Evolutionary conservation across 2,329 filamentous ascomycete species (phyloP), one percentile per base, ranked within the genome.

Genomic region (Fusarium vanettenii): DNA sequence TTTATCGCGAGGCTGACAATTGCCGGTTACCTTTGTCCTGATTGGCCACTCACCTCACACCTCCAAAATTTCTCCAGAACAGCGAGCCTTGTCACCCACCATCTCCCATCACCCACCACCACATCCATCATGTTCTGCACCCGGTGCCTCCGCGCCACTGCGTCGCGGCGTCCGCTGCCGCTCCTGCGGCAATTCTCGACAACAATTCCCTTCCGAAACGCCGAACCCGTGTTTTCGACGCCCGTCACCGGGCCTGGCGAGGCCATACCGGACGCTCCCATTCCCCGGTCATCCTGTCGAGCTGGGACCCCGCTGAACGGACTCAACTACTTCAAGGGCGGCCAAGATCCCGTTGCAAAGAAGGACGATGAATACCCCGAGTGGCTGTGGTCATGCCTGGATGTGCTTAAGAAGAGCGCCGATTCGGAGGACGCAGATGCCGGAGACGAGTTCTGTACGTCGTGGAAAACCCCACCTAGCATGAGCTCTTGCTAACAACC

Each of bases 391-490:
- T 87, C 84, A 4, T 91, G 93, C 76, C 84, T 97, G 65, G 89
- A 92, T 60, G 87, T 89, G 67, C 86, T 90, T 83, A 89, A 90
- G 82, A 90, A 88, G 80, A 82, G 79, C 5, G 83, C 84, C 22
- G 85, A 83, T 16, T 85, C 84, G 3, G 89, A 84, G 5, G 89
- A 87, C 5, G 88, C 86, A 13, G 87, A 87, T 11, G 89, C 89
- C 29, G 93, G 91, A 25, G 94, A 96, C 85, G 88, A 95, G 76
- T 97, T 95, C 82, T 95, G 94, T 96, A 89, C 60, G 92, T 89
- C 60, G 6, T 43, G 45, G 39, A 20, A 37, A 18, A 48, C 60
- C 29, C 14, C 14, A 52, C 39, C 7, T 10, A 14, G 6, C 18
- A 33, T 27, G 62, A 66, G 66, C 18, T 35, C 14, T 52, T 31